Evolutionary conservation across 495 filamentous ascomycete species (phyloP), one percentile per base, ranked within the genome.

Genomic region (Penicillium riverlandense): DNA sequence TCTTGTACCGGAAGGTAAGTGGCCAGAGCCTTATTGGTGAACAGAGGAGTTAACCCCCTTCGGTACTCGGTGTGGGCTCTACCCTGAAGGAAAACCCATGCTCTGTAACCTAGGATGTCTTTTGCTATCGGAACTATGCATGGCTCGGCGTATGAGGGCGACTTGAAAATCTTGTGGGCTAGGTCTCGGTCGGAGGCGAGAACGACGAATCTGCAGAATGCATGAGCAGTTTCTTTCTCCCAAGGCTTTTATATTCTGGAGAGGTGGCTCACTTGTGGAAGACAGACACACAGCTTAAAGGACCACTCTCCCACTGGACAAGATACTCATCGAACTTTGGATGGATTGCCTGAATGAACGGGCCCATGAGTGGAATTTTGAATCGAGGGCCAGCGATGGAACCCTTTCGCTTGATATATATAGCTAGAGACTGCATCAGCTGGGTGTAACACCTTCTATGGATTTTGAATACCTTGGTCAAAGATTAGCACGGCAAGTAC

Each of bases 11-110:
- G 90, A 8, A 96, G 79, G 55, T 96, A 96, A 45, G 73, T 73
- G 47, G 84, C 82, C 48, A 96, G 80, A 12, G 90, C 86, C 55
- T 80, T 80, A 53, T 88, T 86, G 11, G 89, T 96, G 71, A 96
- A 96, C 15, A 96, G 75, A 30, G 82, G 83, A 50, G 94, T 91
- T 46, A 96, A 69, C 29, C 90, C 90, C 59, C 91, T 88, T 48
- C 90, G 85, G 66, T 90, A 96, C 54, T 96, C 90, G 45, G 91
- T 80, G 54, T 96, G 90, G 33, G 77, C 79, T 62, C 84, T 90
- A 34, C 90, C 90, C 52, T 95, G 86, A 38, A 96, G 74, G 66
- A 96, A 96, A 3, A 96, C 90, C 88, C 88, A 96, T 66, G 91
- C 90, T 43, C 77, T 83, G 38, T 80, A 77, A 28, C 90, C 85